Base-by-base conservation (phyloP, 2,329 filamentous ascomycete species). In the Phoma sp. region DNA sequence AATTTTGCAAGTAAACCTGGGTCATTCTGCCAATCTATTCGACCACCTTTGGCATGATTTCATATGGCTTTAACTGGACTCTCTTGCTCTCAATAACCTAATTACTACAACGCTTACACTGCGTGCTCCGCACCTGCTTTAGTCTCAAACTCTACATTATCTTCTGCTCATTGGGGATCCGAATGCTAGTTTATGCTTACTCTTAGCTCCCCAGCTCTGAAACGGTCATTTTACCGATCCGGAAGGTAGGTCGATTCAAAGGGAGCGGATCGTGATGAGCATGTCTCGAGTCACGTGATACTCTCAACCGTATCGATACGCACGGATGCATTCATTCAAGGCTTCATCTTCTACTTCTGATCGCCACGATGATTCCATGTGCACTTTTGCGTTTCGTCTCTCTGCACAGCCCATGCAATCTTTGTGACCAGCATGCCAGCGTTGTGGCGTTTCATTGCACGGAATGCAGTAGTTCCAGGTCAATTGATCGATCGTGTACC, bases 201-300 rank as follows among this genome's bases (percentile, higher is more conserved):
- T 61, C 38, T 22, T 60, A 39, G 32, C 47, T 59, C 41, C 42
- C 55, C 6, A 68, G 42, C 27, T 68, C 58, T 7, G 65, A 37
- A 30, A 55, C 61, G n/a, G 58, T 62, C 23, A 29, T 46, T 3
- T 30, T 52, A 18, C 57, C 46, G 32, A 54, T 55, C 2, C 50
- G 33, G 38, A 65, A 66, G 7, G 47, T 60, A 52, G 66, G 68
- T 27, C 63, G 63, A 47, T 68, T 59, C 14, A 68, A 4, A n/a
- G 30, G 50, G 18, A 65, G 35, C 30, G 61, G 18, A 18, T 18
- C 18, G 2, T 18, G 18, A 18, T 18, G 18, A 18, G 18, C 18
- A 18, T 18, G 18, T 18, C 18, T 18, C 18, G 18, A 2, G 18
- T 18, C 18, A 18, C 27, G 27, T 29, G 9, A 6, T 29, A 3